Evolutionary conservation across 352 stramenopile species (phyloP).

Genomic region (Phytopythium boreale): DNA sequence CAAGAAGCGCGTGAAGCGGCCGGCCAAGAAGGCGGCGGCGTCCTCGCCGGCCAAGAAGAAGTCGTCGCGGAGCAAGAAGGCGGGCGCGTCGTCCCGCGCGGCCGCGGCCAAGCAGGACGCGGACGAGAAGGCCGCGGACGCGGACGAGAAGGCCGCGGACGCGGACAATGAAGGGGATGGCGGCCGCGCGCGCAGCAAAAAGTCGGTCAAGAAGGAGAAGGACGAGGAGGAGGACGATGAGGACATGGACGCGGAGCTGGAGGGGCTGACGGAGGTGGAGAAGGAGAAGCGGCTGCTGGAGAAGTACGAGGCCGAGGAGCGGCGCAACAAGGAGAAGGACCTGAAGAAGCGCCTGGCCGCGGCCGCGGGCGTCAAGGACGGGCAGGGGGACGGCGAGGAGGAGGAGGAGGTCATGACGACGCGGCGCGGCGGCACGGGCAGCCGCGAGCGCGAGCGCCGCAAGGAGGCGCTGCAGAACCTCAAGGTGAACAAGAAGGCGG

Average conservation of each 20-base stretch:
- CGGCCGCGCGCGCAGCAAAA: constrained; percentile 23
- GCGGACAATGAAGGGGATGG: constrained; percentile 56
- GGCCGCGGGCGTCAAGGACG: constrained; percentile 24
- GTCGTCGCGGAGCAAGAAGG: constrained; percentile 18
- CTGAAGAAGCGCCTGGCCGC: constrained; percentile 78
- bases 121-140: constrained; percentile 46
- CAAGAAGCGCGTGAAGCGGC: constrained; percentile 51
- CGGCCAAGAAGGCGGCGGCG: constrained; percentile 35
- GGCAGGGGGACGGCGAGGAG: constrained; percentile 42
- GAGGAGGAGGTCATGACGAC: constrained; percentile 42
- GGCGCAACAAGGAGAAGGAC: constrained; percentile 79
- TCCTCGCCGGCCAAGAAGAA: constrained; percentile 32
- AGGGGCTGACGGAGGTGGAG: constrained; percentile 80
- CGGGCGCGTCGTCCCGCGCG: not conserved
- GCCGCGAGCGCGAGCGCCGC: constrained; percentile 60
- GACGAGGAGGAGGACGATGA: constrained; percentile 48
- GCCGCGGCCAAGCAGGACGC: constrained; percentile 29
- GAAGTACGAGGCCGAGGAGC: constrained; percentile 82
- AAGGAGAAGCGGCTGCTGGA: constrained; percentile 86
- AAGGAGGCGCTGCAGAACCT: constrained; percentile 81
- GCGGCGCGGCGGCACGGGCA: constrained; percentile 47
- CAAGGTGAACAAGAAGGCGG: constrained; percentile 80
- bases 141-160: constrained; percentile 55
- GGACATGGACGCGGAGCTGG: constrained; percentile 49
- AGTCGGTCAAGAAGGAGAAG: constrained; percentile 43